These are phyloP conservation scores for Thelephora ganbajun DNA, from an alignment of 768 basidiomycete genomes.

Conservation along the genomic window DNA sequence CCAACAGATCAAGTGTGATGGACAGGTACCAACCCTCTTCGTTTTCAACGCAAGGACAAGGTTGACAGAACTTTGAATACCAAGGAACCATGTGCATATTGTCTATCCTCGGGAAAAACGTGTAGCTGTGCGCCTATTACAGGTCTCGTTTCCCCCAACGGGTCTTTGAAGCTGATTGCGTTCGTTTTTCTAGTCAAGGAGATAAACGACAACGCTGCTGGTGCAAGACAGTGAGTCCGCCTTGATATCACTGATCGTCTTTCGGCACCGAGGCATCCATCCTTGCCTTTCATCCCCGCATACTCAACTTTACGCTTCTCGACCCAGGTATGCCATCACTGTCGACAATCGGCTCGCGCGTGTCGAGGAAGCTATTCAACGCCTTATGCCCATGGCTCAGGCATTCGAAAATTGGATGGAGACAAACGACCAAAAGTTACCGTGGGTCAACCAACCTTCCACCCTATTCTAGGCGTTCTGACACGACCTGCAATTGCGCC, in stretches of 20 bases:
- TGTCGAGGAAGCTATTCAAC: conserved; percentile 9
- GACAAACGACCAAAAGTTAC: conserved; percentile 1
- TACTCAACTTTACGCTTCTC: neutral
- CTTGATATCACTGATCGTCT: too few species aligned
- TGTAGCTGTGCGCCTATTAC: conserved; percentile 9
- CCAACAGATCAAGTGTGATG: conserved; percentile 11
- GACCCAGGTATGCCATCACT: conserved; percentile 7
- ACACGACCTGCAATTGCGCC: neutral
- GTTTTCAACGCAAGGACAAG: too few species aligned
- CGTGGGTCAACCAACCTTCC: neutral
- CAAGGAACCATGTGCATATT: conserved; percentile 11
- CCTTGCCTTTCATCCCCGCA: neutral
- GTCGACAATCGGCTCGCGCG: conserved; percentile 8
- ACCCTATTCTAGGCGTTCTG: neutral
- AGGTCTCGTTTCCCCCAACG: neutral
- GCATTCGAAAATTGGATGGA: conserved; percentile 9
- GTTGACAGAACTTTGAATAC: too few species aligned
- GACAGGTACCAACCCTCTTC: conserved; percentile 2
- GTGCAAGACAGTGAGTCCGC: conserved; percentile 8
- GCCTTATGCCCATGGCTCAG: conserved; percentile 9
- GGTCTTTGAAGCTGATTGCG: neutral
- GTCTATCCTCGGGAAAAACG: conserved; percentile 9
- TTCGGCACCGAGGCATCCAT: too few species aligned
- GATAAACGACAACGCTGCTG: conserved; percentile 10
- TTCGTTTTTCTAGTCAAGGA: conserved; percentile 8